phyloP scores from a whole-genome alignment of 768 basidiomycete genomes.

The Megacollybia marginata region DNA sequence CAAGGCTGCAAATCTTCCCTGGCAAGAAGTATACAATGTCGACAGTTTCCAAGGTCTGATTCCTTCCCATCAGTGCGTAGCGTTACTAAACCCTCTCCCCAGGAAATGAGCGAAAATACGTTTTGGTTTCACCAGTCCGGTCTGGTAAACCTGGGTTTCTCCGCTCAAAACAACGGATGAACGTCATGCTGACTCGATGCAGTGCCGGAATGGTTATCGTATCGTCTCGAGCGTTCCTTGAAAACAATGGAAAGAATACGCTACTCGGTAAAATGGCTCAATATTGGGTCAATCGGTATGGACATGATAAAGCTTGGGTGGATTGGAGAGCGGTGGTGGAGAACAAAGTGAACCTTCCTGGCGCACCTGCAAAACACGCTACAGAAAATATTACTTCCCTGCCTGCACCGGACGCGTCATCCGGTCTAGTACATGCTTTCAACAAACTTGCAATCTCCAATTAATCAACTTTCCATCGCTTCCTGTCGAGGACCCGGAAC shows the following conservation, averaged over 20 bases:
- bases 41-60: conserved; percentile 49
- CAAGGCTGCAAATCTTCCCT: conserved; percentile 21
- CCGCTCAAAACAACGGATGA: conserved; percentile 33
- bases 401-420: too few species aligned
- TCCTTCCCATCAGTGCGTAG: neutral
- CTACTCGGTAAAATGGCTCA: conserved; percentile 32
- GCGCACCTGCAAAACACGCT: neutral
- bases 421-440: too few species aligned
- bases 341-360: conserved; percentile 3
- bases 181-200: conserved; percentile 48
- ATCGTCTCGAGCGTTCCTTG: conserved; percentile 33
- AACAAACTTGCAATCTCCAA: too few species aligned
- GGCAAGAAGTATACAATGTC: conserved; percentile 41
- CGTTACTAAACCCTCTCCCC: neutral
- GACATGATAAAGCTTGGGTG: conserved; percentile 17
- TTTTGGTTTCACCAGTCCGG: conserved; percentile 45
- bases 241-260: conserved; percentile 23
- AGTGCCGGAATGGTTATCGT: conserved; percentile 39
- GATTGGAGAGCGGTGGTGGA: conserved; percentile 22
- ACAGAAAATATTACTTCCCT: too few species aligned
- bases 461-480: too few species aligned
- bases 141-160: conserved; percentile 40
- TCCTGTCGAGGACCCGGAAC: too few species aligned
- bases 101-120: conserved; percentile 47
- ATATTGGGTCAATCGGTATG: conserved; percentile 12